Evolutionary conservation across 2,329 filamentous ascomycete species (phyloP).

Genomic region (Fusarium vanettenii): DNA sequence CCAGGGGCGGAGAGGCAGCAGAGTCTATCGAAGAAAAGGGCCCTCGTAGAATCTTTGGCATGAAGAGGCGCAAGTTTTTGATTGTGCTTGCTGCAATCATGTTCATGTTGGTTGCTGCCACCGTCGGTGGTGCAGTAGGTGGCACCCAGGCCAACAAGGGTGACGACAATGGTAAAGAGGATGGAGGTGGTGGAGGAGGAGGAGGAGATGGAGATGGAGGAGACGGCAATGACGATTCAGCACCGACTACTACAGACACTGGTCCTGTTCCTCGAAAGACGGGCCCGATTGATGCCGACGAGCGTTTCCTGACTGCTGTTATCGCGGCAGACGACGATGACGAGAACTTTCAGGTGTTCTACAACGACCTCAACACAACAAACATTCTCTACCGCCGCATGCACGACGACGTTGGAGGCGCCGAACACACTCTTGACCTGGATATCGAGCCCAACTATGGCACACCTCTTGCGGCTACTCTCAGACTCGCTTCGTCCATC

Average conservation of each 20-base stretch:
- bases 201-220: not conserved
- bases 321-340: conserved; percentile 16
- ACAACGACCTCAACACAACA: conserved; percentile 33
- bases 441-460: conserved; percentile 34
- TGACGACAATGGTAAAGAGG: not conserved
- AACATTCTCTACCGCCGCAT: conserved; percentile 29
- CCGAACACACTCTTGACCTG: conserved; percentile 21
- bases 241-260: conserved; percentile 1
- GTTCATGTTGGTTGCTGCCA: conserved; percentile 28
- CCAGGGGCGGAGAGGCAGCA: conserved; percentile 5
- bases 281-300: conserved; percentile 25
- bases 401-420: conserved; percentile 9
- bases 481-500: conserved; percentile 4
- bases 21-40: conserved; percentile 1
- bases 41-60: conserved; percentile 21
- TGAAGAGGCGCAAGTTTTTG: conserved; percentile 30
- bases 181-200: not conserved
- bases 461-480: conserved; percentile 28
- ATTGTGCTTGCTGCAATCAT: conserved; percentile 21
- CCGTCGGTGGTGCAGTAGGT: conserved; percentile 32
- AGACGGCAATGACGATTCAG: not conserved
- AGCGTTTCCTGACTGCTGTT: conserved; percentile 23
- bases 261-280: conserved; percentile 18
- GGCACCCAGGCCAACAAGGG: conserved; percentile 13
- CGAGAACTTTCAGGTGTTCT: conserved; percentile 33